Percentiles rank a stretch among this genome's conserved stretches.
Conservation (phyloP, 192 early-diverging fungal species). For the Funneliformis mosseae region DNA sequence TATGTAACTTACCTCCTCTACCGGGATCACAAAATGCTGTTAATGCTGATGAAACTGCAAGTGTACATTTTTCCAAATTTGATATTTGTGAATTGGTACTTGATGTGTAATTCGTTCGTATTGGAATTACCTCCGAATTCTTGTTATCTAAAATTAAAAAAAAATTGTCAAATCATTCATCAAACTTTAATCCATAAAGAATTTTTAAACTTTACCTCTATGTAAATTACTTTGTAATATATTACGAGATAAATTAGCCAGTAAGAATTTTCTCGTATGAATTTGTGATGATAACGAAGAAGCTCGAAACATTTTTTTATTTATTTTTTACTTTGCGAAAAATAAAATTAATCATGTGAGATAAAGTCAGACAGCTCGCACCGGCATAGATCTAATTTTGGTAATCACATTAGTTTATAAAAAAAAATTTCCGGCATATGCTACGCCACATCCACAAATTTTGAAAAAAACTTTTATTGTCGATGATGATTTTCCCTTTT, state of each 20-base stretch:
- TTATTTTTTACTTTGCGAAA: too few relatives aligned
- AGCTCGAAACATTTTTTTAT: background rate
- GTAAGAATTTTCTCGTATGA: background rate
- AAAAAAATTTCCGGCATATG: too few relatives aligned
- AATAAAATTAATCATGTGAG: too few relatives aligned
- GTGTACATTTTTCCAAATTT: constrained; percentile 56
- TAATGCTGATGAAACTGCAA: constrained; percentile 78
- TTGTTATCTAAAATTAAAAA: background rate
- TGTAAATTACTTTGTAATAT: background rate
- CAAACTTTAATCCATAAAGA: background rate
- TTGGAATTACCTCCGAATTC: background rate
- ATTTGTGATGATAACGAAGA: background rate
- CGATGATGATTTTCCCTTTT: too few relatives aligned
- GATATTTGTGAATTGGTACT: constrained; percentile 53
- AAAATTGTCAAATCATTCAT: background rate
- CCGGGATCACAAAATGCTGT: constrained; percentile 76
- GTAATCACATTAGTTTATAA: too few relatives aligned
- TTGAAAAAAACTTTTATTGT: too few relatives aligned
- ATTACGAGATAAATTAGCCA: background rate
- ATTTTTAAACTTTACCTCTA: background rate
- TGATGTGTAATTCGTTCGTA: background rate
- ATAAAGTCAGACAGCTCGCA: too few relatives aligned
- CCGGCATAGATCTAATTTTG: too few relatives aligned
- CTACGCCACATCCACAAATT: too few relatives aligned
- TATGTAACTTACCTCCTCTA: constrained; percentile 58